Percentiles rank a stretch among this genome's conserved stretches.
phyloP scores from a whole-genome alignment of 2,329 filamentous ascomycete genomes.

The Penicillium sclerotigenum region DNA sequence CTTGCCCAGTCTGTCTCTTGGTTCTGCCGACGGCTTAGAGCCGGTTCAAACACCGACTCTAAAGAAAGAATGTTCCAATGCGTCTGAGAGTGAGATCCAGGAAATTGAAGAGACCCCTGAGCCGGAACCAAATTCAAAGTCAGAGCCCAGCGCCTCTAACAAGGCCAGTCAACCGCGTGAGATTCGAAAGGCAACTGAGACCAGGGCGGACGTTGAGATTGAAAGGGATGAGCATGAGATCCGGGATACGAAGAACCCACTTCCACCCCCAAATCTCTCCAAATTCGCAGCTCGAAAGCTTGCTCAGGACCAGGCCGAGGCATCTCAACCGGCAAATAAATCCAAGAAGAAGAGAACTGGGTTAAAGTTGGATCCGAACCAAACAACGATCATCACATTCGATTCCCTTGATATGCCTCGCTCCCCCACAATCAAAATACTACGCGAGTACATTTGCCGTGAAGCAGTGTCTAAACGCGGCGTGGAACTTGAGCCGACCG shows the following conservation, averaged over 20 bases:
- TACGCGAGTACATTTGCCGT: conserved; percentile 73
- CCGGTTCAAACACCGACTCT: conserved; percentile 1
- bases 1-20: conserved; percentile 58
- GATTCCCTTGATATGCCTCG: conserved; percentile 75
- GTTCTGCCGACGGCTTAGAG: conserved; percentile 5
- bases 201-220: conserved; percentile 24
- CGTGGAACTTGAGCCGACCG: conserved; percentile 45
- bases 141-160: not conserved
- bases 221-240: conserved; percentile 12
- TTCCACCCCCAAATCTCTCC: conserved; percentile 16
- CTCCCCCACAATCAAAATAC: conserved; percentile 59
- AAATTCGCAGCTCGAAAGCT: conserved; percentile 12
- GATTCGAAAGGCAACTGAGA: conserved; percentile 18
- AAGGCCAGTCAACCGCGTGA: not conserved
- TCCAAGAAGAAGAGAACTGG: conserved; percentile 29
- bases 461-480: conserved; percentile 67
- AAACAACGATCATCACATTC: conserved; percentile 75
- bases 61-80: conserved; percentile 11
- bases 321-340: conserved; percentile 12
- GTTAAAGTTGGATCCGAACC: conserved; percentile 48
- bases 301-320: not conserved
- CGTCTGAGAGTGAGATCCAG: conserved; percentile 19
- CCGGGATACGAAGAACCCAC: conserved; percentile 29
- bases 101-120: conserved; percentile 32
- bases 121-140: conserved; percentile 1